Conservation (phyloP, 148 eudicot species). For the Rhododendron henanense region DNA sequence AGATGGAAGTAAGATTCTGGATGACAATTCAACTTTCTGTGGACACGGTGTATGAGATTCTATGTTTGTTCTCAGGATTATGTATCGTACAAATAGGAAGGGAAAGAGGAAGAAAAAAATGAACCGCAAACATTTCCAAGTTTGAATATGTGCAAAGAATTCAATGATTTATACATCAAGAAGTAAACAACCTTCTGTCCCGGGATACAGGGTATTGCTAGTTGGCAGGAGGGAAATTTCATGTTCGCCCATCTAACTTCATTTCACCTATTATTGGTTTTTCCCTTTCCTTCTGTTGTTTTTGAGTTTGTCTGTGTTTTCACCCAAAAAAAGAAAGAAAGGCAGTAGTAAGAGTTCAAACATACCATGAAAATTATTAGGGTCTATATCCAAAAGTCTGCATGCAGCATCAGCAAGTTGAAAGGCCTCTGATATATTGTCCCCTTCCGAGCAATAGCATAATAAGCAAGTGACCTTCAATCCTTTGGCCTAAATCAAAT, state of each 20-base stretch:
- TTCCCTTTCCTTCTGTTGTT: neutral
- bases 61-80: neutral
- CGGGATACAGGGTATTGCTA: neutral
- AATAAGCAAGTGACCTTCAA: slow-evolving; percentile 90
- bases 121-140: neutral
- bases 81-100: neutral
- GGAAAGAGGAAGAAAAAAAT: neutral
- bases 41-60: neutral
- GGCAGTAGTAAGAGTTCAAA: neutral
- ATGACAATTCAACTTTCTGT: neutral
- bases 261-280: neutral
- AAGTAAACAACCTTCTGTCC: neutral
- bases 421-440: slow-evolving; percentile 84
- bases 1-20: neutral
- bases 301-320: neutral
- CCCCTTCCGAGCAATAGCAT: slow-evolving; percentile 98
- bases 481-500: slow-evolving; percentile 67
- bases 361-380: slow-evolving; percentile 42
- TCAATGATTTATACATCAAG: neutral
- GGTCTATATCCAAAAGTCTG: slow-evolving; percentile 43
- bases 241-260: neutral
- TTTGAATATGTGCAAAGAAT: neutral
- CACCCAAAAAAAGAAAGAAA: neutral
- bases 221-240: neutral
- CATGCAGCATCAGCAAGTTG: slow-evolving; percentile 77